Percentiles rank a stretch among this genome's conserved stretches.
phyloP scores from a whole-genome alignment of 2,329 filamentous ascomycete species.

The Penicillium nordicum region DNA sequence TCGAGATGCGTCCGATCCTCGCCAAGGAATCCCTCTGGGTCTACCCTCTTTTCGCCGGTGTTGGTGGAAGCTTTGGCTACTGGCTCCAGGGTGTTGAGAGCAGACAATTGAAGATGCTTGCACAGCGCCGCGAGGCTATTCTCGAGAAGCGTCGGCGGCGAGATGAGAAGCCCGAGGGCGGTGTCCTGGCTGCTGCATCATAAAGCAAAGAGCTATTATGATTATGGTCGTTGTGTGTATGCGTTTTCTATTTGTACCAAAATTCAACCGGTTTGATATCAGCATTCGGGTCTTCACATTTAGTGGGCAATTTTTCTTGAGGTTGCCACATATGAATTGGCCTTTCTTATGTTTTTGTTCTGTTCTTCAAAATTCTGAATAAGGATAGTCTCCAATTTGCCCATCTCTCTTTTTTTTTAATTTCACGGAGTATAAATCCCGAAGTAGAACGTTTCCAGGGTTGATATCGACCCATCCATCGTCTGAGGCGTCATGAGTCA shows the following conservation, averaged over 20 bases:
- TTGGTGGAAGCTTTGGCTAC: conserved; percentile 91
- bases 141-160: conserved; percentile 86
- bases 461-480: conserved; percentile 2
- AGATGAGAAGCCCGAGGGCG: conserved; percentile 48
- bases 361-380: background rate
- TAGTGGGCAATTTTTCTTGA: background rate
- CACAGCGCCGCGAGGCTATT: conserved; percentile 73
- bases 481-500: conserved; percentile 15
- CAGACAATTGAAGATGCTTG: conserved; percentile 71
- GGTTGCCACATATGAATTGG: background rate
- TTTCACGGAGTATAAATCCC: conserved; percentile 1
- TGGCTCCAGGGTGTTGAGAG: conserved; percentile 91
- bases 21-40: conserved; percentile 79
- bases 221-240: conserved; percentile 21
- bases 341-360: background rate
- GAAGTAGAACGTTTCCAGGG: conserved; percentile 4
- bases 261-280: conserved; percentile 32
- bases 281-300: conserved; percentile 11
- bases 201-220: conserved; percentile 25
- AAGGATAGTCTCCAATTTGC: background rate
- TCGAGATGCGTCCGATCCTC: conserved; percentile 97
- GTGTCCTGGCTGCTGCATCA: conserved; percentile 36
- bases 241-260: conserved; percentile 30
- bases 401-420: background rate
- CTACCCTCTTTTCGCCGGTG: conserved; percentile 82